Evolutionary conservation across 306 rosid species (phyloP), one percentile per base, ranked within the genome.

Genomic region (Phaseolus lunatus): DNA sequence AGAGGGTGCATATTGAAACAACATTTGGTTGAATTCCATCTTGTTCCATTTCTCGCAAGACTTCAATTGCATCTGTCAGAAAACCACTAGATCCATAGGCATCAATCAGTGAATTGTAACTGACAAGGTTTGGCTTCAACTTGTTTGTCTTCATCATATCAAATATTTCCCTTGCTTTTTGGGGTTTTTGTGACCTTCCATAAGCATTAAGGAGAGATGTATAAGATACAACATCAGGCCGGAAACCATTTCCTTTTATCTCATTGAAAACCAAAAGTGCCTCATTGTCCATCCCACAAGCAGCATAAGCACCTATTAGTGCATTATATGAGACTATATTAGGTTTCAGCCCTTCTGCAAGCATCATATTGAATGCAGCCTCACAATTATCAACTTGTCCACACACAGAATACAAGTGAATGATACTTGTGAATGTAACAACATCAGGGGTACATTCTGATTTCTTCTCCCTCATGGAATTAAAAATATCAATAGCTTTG

Each of bases 31-130:
- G 83, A 83, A 94, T 79, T 43, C 94, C 93, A 81, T 89, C 91
- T 74, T 72, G 88, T 83, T 94, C 98, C 97, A 92, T 90, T 84
- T 88, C 97, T 72, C 88, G 97, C 86, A 94, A 83, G 69, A 90
- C 79, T 83, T 82, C 85, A 83, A 92, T 87, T 54, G 97, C 97
- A 62, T 92, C 86, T 37, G 87, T 87, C 81, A 94, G 86, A 76
- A 90, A 82, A 68, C 98, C 95, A 87, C 75, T 89, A 67, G 89
- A 94, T 77, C 97, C 98, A 82, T 92, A 94, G 41, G 98, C 97
- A 83, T 94, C 91, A 70, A 94, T 92, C 72, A 94, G 80, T 56
- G 96, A 91, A 82, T 92, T 94, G 86, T 90, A 94, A 86, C 87
- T 94, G 75, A 94, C 91, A 78, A 92, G 68, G 65, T 90, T 94